Percentiles rank a stretch among this genome's conserved stretches.
These are phyloP conservation scores for Polyporus arcularius DNA, from an alignment of 768 basidiomycete species.

Conservation along the genomic window DNA sequence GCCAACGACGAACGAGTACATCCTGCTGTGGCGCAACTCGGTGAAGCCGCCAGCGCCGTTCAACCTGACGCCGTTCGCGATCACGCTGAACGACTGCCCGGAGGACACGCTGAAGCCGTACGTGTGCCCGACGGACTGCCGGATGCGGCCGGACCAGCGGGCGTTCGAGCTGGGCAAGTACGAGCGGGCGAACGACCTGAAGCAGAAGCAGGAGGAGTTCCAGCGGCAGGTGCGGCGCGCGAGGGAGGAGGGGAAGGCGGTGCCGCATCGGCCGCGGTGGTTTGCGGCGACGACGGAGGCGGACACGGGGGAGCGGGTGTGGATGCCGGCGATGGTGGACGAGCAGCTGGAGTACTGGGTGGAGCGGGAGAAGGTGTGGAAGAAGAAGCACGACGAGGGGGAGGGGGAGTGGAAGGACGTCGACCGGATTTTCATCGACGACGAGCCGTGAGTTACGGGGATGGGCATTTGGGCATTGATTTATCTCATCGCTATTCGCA, in stretches of 20 bases:
- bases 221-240: conserved; percentile 71
- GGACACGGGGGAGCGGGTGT: conserved; percentile 89
- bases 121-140: conserved; percentile 88
- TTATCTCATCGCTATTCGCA: too few species aligned
- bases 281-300: conserved; percentile 80
- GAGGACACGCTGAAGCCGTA: conserved; percentile 65
- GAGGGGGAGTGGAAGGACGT: conserved; percentile 64
- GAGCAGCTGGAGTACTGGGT: conserved; percentile 79
- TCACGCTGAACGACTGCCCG: conserved; percentile 90
- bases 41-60: conserved; percentile 83
- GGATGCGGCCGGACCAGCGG: conserved; percentile 89
- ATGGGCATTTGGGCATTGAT: too few species aligned
- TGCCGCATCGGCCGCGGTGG: conserved; percentile 85
- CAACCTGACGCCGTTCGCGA: conserved; percentile 93
- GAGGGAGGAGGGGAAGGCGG: conserved; percentile 71
- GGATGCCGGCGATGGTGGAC: conserved; percentile 63
- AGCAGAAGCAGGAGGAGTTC: conserved; percentile 78
- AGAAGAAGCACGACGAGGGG: conserved; percentile 33
- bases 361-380: conserved; percentile 70
- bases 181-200: conserved; percentile 80
- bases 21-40: conserved; percentile 92
- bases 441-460: conserved; percentile 32
- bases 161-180: conserved; percentile 91
- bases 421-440: conserved; percentile 81
- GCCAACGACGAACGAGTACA: conserved; percentile 63